Conservation (phyloP, 2,329 filamentous ascomycete genomes). For the Colletotrichum sp. region DNA sequence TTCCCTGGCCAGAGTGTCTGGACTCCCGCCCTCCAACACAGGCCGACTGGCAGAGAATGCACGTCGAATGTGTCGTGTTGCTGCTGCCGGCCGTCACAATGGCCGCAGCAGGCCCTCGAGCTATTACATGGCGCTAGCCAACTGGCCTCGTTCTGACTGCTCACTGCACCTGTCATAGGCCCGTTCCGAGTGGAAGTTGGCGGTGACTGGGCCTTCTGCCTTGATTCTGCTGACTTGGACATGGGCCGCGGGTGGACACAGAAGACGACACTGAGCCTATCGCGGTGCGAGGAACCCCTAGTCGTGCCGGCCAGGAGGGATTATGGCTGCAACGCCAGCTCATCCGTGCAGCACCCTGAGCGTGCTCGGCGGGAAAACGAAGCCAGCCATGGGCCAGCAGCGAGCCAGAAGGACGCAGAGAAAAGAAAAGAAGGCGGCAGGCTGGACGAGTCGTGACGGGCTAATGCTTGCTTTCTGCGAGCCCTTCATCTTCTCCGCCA, state of each 20-base stretch:
- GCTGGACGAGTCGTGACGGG: neutral
- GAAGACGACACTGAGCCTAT: slow-evolving; percentile 47
- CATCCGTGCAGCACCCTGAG: slow-evolving; percentile 41
- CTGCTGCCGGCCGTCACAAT: slow-evolving; percentile 23
- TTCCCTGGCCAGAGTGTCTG: slow-evolving; percentile 2
- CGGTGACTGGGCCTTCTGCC: slow-evolving; percentile 41
- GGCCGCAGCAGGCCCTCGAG: slow-evolving; percentile 41
- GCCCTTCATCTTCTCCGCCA: neutral
- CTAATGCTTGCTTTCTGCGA: neutral
- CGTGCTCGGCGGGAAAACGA: neutral
- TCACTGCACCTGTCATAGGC: slow-evolving; percentile 46
- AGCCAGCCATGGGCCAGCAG: neutral
- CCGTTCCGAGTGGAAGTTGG: slow-evolving; percentile 29
- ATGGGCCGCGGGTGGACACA: slow-evolving; percentile 40
- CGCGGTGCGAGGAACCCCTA: slow-evolving; percentile 34
- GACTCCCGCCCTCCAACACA: neutral
- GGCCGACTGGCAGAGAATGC: neutral
- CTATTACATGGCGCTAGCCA: slow-evolving; percentile 23
- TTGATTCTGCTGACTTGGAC: slow-evolving; percentile 45
- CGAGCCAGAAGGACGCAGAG: neutral
- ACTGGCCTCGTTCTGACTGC: slow-evolving; percentile 47
- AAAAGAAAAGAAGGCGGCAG: slow-evolving; percentile 9
- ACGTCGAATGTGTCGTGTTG: neutral
- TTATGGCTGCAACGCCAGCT: slow-evolving; percentile 50
- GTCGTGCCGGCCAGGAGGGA: slow-evolving; percentile 41